These are phyloP conservation scores for Stagonosporopsis chrysanthemi DNA, from an alignment of 2,329 filamentous ascomycete genomes.

Conservation along the genomic window DNA sequence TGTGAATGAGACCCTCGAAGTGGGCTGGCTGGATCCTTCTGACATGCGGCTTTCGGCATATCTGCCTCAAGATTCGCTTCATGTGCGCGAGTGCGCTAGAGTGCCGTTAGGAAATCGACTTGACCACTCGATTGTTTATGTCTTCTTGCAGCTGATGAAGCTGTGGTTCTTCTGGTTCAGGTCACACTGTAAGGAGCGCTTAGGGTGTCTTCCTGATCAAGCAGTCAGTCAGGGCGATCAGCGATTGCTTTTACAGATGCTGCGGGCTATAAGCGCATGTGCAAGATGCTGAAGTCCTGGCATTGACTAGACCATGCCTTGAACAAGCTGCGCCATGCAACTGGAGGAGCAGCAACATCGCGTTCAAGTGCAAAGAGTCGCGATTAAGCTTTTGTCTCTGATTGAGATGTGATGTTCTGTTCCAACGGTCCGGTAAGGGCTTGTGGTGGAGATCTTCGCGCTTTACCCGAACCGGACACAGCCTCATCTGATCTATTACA, in stretches of 20 bases:
- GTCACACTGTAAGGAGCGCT: constrained; percentile 22
- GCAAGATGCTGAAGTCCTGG: neutral
- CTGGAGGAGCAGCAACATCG: neutral
- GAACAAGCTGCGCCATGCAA: neutral
- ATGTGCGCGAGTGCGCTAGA: neutral
- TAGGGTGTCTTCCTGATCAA: constrained; percentile 20
- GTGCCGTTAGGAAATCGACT: neutral
- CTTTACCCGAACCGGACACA: constrained; percentile 11
- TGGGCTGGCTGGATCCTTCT: constrained; percentile 9
- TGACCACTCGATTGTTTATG: too few species aligned
- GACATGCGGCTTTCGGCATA: constrained; percentile 14
- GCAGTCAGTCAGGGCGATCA: constrained; percentile 23
- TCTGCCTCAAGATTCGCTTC: constrained; percentile 13
- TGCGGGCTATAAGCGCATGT: constrained; percentile 2
- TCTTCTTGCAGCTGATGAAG: constrained; percentile 1
- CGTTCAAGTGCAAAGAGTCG: neutral
- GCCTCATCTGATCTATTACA: constrained; percentile 6
- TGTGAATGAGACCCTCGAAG: constrained; percentile 27
- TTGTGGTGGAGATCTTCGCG: constrained; percentile 3
- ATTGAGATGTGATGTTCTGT: constrained; percentile 17
- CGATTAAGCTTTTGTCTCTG: constrained; percentile 14
- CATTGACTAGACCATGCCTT: too few species aligned
- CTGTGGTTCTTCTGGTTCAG: neutral
- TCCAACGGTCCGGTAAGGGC: constrained; percentile 9
- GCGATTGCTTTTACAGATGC: constrained; percentile 21